These are phyloP conservation scores for Alternaria infectoria DNA, from an alignment of 2,329 filamentous ascomycete genomes.

Conservation along the genomic window DNA sequence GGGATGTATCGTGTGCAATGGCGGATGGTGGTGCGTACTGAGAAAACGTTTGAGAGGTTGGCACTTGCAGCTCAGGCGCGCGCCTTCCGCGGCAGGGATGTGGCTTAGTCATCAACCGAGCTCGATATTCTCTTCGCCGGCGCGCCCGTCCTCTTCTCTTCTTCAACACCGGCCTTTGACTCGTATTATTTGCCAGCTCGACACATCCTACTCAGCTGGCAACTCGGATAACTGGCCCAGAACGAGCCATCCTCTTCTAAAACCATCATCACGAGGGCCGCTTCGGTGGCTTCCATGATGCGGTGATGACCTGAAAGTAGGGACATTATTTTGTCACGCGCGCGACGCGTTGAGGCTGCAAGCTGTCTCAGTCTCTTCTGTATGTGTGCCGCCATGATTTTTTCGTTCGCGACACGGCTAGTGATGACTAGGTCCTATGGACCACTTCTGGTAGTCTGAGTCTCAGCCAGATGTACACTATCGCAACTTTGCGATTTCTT, in stretches of 20 bases:
- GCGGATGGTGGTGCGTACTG: conserved; percentile 25
- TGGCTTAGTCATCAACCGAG: conserved; percentile 21
- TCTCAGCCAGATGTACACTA: conserved; percentile 45
- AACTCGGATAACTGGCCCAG: conserved; percentile 76
- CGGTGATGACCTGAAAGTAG: conserved; percentile 72
- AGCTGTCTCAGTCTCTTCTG: conserved; percentile 17
- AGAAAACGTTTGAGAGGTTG: conserved; percentile 41
- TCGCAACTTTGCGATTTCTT: conserved; percentile 37
- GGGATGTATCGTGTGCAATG: conserved; percentile 25
- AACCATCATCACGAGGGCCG: conserved; percentile 81
- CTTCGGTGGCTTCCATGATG: conserved; percentile 67
- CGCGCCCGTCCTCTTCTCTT: conserved; percentile 20
- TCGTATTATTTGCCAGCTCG: conserved; percentile 75
- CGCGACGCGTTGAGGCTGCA: conserved; percentile 23
- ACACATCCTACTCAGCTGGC: conserved; percentile 65
- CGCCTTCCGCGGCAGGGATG: conserved; percentile 22
- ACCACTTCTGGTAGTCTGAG: conserved; percentile 51
- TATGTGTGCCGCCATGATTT: conserved; percentile 26
- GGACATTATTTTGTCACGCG: conserved; percentile 56
- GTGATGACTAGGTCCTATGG: conserved; percentile 42
- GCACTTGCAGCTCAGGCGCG: conserved; percentile 30
- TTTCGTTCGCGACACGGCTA: conserved; percentile 10
- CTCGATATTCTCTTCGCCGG: conserved; percentile 24
- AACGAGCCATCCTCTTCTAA: conserved; percentile 72
- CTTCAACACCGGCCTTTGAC: conserved; percentile 67